These are phyloP conservation scores for Scleromitrula shiraiana DNA, from an alignment of 2,329 filamentous ascomycete species.

Conservation along the genomic window DNA sequence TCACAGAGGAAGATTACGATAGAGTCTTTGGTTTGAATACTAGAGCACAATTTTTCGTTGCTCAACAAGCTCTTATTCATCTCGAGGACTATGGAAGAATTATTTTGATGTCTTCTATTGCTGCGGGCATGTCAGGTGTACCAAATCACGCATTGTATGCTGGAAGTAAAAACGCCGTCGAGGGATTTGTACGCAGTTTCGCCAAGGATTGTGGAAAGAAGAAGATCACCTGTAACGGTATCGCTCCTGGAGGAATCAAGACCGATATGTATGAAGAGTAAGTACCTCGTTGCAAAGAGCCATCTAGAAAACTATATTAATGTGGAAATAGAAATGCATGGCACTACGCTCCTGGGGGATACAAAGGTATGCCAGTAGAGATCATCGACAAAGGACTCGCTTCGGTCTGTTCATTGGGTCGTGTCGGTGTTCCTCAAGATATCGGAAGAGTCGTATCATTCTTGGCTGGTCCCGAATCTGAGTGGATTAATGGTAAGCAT, in stretches of 20 bases:
- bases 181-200: slow-evolving; percentile 67
- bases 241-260: slow-evolving; percentile 59
- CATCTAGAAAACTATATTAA: not conserved
- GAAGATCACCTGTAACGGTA: slow-evolving; percentile 58
- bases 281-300: not conserved
- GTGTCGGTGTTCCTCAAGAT: slow-evolving; percentile 58
- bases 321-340: slow-evolving; percentile 40
- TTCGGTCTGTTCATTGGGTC: slow-evolving; percentile 54
- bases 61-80: slow-evolving; percentile 65
- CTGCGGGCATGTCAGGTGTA: slow-evolving; percentile 40
- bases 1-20: slow-evolving; percentile 25
- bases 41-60: slow-evolving; percentile 66
- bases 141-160: slow-evolving; percentile 67
- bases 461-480: slow-evolving; percentile 48
- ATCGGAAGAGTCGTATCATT: slow-evolving; percentile 57
- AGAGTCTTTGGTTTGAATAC: slow-evolving; percentile 57
- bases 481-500: slow-evolving; percentile 28
- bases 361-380: slow-evolving; percentile 43
- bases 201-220: slow-evolving; percentile 49
- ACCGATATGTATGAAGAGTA: slow-evolving; percentile 57
- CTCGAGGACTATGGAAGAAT: slow-evolving; percentile 62
- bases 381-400: slow-evolving; percentile 46
- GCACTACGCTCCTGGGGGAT: slow-evolving; percentile 50
- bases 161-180: slow-evolving; percentile 67
- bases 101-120: slow-evolving; percentile 61